A percentile compares a stretch with the other conserved stretches of the same genome.
Evolutionary conservation across 176 grass and related monocot genomes (phyloP).

Genomic region (Eragrostis curvula): DNA sequence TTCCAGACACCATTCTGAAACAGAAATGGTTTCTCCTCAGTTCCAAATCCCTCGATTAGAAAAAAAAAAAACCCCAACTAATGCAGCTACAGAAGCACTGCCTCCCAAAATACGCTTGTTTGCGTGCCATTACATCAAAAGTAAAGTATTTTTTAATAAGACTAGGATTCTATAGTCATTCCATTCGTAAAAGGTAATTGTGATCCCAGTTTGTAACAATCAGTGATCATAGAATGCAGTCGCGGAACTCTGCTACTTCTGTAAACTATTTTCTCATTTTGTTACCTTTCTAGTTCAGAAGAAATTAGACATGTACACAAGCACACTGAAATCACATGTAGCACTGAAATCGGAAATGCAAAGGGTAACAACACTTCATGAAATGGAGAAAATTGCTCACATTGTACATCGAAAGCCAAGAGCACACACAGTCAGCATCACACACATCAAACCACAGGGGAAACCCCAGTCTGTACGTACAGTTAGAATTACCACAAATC

Average conservation of each 20-base stretch:
- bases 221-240: background rate
- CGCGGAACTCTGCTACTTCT: background rate
- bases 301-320: background rate
- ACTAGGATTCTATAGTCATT: background rate
- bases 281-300: no score
- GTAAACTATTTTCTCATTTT: background rate
- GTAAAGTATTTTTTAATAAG: background rate
- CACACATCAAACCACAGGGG: conserved; percentile 15
- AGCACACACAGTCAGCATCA: conserved; percentile 17
- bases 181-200: background rate
- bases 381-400: background rate
- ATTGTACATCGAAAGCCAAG: conserved; percentile 33
- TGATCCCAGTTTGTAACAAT: background rate
- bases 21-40: no score
- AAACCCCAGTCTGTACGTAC: conserved; percentile 16
- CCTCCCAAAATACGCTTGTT: background rate
- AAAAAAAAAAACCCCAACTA: no score
- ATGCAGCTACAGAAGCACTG: background rate
- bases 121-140: background rate
- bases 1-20: no score
- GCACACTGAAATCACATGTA: background rate
- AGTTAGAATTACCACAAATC: conserved; percentile 51
- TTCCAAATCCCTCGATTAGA: no score
- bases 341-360: background rate
- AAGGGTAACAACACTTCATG: background rate